These are phyloP conservation scores for Favolaschia claudopus DNA, from an alignment of 768 basidiomycete species.

Conservation along the genomic window DNA sequence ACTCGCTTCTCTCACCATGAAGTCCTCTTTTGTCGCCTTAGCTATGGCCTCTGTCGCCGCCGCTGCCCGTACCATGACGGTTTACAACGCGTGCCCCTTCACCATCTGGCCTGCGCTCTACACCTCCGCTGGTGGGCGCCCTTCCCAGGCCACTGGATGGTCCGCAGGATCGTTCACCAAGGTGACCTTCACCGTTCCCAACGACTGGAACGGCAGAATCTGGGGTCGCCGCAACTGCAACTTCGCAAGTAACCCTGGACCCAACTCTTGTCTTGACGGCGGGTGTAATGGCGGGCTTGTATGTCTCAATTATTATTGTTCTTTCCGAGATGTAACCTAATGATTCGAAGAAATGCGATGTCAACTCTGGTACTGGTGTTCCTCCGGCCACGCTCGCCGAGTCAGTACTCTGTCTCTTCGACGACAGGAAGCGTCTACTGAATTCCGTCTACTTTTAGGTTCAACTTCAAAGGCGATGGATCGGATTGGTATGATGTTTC, in stretches of 20 bases:
- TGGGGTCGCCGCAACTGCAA: constrained; percentile 58
- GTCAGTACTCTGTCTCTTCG: no score
- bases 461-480: constrained; percentile 41
- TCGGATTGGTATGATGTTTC: constrained; percentile 56
- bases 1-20: constrained; percentile 11
- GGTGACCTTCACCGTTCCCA: constrained; percentile 6
- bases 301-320: no score
- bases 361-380: constrained; percentile 33
- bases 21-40: constrained; percentile 2
- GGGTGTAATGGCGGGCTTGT: constrained; percentile 55
- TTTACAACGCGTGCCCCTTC: constrained; percentile 11
- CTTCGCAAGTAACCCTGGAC: constrained; percentile 43
- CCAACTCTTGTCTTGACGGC: constrained; percentile 50
- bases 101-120: constrained; percentile 17
- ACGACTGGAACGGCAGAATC: constrained; percentile 45
- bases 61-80: constrained; percentile 14
- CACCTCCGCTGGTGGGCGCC: constrained; percentile 12
- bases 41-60: constrained; percentile 6
- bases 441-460: no score
- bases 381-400: constrained; percentile 56
- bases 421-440: no score
- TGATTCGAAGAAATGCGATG: constrained; percentile 1
- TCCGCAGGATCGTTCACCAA: not conserved
- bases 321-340: no score
- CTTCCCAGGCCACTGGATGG: constrained; percentile 17